Base-by-base conservation (phyloP, 2,329 filamentous ascomycete species). In the Huntiella savannae region DNA sequence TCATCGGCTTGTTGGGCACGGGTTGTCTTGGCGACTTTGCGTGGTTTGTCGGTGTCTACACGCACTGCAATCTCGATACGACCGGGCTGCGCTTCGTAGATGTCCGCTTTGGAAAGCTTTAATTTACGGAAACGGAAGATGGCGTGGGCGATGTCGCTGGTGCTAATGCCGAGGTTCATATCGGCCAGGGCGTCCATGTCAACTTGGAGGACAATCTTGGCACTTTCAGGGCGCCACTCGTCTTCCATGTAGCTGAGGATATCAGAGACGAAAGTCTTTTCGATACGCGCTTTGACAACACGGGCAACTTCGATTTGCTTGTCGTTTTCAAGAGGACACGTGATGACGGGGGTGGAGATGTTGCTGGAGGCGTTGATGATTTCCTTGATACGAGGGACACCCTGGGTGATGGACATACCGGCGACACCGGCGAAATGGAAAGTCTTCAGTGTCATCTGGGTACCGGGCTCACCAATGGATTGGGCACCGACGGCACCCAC, bases 351-450 rank as follows among this genome's bases (percentile, higher is more conserved):
- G 0, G 91, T 98, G 60, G 82, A 92, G 62, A 98, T 98, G 43
- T 70, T 68, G 60, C 86, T 93, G 6, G 86, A 94, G 4, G 91
- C 91, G 63, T 98, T 98, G 76, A 98, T 98, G 54, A 98, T 98
- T 69, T 98, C 91, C 65, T 98, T 98, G 68, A 98, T 98, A 78
- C 91, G 88, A 1, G 91, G 91, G 5, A 98, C 91, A 82, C 91
- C 91, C 58, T 95, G 85, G 0, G 91, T 98, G 58, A 98, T 94
- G 71, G 85, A 94, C 91, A 98, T 96, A 60, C 88, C 88, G 38
- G 91, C 91, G 52, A 98, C 91, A 82, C 91, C 91, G 59, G 91
- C 91, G 68, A 98, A 98, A 81, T 96, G 91, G 76, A 96, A 96
- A 59, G 91, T 96, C 66, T 96, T 96, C 52, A 98, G 66, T 1